Base-by-base conservation (phyloP, 495 filamentous ascomycete species). In the Filosporella fistucella region DNA sequence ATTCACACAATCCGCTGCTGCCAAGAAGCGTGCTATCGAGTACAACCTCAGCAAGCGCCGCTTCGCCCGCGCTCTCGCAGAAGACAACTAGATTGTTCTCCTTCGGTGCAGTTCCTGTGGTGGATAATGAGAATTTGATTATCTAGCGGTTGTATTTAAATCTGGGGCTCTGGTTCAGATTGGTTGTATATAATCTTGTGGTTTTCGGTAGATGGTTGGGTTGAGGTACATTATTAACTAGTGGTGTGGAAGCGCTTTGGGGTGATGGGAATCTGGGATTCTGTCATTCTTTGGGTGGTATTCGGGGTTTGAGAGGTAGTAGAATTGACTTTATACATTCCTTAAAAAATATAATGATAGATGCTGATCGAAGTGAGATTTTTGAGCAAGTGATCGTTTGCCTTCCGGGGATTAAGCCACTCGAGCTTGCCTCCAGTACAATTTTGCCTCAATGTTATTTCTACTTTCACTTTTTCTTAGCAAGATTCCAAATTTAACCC, bases 1-100 rank as follows among this genome's bases (percentile, higher is more conserved):
- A 3, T 76, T 76, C 49, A 74, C 71, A 7, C 64, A 68, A 58
- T 70, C 67, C 22, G n/a, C 70, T 17, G 65, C 62, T 18, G 69
- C 68, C 3, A 62, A 65, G 47, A 74, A 71, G 67, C 59, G 72
- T 13, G 68, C 70, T 13, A 54, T 74, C 26, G 63, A 61, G 20
- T 68, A 70, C 51, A 63, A 69, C 29, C 39, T 69, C 61, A 66
- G 56, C 66, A 74, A 68, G 63, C 62, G 72, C 38, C 51, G 54
- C 50, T 60, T 60, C 28, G 57, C 57, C 29, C 53, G 57, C 18
- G 40, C 48, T 11, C 29, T 56, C 18, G 38, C 24, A 17, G 28
- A 47, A 10, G 24, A 51, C 3, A 37, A 55, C 20, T 50, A 55
- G 38, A 45, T 40, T 24, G 20, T 37, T 13, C 25, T 13, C 37